Conservation (phyloP, 768 basidiomycete species). For the Pisolithus tinctorius region DNA sequence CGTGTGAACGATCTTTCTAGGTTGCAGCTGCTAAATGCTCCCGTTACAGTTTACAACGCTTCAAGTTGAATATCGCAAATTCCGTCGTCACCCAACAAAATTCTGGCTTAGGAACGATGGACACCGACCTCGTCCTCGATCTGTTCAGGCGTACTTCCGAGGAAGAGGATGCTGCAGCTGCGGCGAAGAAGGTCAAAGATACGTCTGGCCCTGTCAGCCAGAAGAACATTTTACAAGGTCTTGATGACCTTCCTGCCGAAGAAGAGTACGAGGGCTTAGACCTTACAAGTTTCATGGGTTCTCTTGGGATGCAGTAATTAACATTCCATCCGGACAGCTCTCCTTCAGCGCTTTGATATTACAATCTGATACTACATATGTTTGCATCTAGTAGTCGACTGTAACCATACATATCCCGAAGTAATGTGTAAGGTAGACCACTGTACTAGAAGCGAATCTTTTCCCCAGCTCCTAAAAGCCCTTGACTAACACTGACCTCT, state of each 20-base stretch:
- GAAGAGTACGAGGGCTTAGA: constrained; percentile 90
- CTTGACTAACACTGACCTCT: not conserved
- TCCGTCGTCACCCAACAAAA: constrained; percentile 98
- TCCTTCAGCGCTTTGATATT: constrained; percentile 7
- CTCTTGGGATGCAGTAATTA: constrained; percentile 48
- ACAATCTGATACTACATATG: constrained; percentile 20
- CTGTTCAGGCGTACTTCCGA: constrained; percentile 76
- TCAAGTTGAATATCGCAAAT: constrained; percentile 97
- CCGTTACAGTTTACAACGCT: constrained; percentile 76
- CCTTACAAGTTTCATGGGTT: constrained; percentile 81
- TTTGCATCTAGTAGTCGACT: constrained; percentile 28
- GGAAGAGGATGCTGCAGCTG: constrained; percentile 62
- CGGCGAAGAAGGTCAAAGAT: constrained; percentile 47
- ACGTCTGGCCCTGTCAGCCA: constrained; percentile 55
- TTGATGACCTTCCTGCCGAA: constrained; percentile 88
- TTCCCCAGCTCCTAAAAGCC: not conserved
- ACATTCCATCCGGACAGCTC: constrained; percentile 7
- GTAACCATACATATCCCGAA: constrained; percentile 27
- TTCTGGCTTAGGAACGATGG: constrained; percentile 89
- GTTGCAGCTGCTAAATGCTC: constrained; percentile 3
- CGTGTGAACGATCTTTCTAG: constrained; percentile 19
- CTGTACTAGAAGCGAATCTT: constrained; percentile 1
- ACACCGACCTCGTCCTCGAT: constrained; percentile 93
- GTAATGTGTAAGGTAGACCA: constrained; percentile 30
- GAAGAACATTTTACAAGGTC: constrained; percentile 80